Percentiles rank a stretch among this genome's conserved stretches.
These are phyloP conservation scores for Chytriomyces confervae DNA, from an alignment of 192 early-diverging fungal genomes.

Conservation along the genomic window DNA sequence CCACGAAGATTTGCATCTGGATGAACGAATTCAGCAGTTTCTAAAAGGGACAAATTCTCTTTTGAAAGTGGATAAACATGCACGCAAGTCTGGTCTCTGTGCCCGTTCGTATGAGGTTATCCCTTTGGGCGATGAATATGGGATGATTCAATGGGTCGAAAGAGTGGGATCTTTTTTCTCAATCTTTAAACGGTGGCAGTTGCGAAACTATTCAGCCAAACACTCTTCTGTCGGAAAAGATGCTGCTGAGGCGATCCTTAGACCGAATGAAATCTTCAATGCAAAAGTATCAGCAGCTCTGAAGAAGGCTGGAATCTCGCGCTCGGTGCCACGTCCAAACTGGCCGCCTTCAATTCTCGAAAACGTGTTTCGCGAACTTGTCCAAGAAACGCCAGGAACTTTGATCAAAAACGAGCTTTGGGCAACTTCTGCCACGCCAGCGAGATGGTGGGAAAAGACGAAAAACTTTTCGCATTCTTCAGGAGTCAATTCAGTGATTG, in stretches of 20 bases:
- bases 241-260: constrained; percentile 1
- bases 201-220: constrained; percentile 63
- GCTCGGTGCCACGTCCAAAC: constrained; percentile 61
- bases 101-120: constrained; percentile 77
- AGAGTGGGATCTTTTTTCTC: constrained; percentile 79
- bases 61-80: constrained; percentile 57
- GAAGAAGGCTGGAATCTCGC: constrained; percentile 58
- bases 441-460: constrained; percentile 49
- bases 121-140: constrained; percentile 85
- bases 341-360: constrained; percentile 71
- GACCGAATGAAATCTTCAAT: constrained; percentile 54
- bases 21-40: constrained; percentile 90
- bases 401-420: constrained; percentile 72
- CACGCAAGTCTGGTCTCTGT: constrained; percentile 41
- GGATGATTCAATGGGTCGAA: constrained; percentile 96
- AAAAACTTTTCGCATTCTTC: constrained; percentile 53
- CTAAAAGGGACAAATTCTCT: constrained; percentile 67
- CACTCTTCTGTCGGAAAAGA: constrained; percentile 57
- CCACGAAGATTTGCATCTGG: constrained; percentile 88
- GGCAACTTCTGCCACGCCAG: constrained; percentile 50
- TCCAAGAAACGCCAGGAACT: constrained; percentile 67
- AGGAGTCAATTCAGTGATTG: constrained; percentile 68
- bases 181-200: constrained; percentile 79
- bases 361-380: constrained; percentile 67
- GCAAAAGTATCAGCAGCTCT: constrained; percentile 53